phyloP scores from a whole-genome alignment of 352 stramenopile genomes.

The Globisporangium spiculum region DNA sequence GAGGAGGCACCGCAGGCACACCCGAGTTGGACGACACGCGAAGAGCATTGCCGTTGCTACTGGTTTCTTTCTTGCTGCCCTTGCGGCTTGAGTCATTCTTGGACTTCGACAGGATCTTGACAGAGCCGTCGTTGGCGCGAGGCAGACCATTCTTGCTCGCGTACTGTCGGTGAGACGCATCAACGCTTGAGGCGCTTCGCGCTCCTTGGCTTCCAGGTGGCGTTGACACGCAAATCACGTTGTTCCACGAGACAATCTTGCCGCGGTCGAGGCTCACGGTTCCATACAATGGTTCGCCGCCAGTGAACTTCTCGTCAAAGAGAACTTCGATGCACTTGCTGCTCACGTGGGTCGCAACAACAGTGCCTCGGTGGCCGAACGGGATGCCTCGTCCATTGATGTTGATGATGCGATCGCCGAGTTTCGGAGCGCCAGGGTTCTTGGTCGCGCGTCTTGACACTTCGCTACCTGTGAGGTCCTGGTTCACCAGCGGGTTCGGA shows the following conservation, averaged over 20 bases:
- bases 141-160: slow-evolving; percentile 15
- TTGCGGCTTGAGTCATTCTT: background rate
- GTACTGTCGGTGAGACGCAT: slow-evolving; percentile 12
- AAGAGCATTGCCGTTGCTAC: background rate
- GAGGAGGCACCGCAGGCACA: background rate
- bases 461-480: slow-evolving; percentile 72
- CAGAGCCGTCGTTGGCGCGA: slow-evolving; percentile 9
- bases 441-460: slow-evolving; percentile 53
- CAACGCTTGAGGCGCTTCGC: slow-evolving; percentile 2
- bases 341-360: slow-evolving; percentile 96
- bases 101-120: slow-evolving; percentile 13
- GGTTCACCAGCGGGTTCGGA: slow-evolving; percentile 72
- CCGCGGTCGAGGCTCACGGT: slow-evolving; percentile 93
- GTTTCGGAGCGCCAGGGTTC: slow-evolving; percentile 73
- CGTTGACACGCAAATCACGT: slow-evolving; percentile 67
- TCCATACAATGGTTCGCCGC: slow-evolving; percentile 94
- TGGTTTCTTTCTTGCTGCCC: background rate
- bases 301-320: slow-evolving; percentile 96
- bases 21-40: slow-evolving; percentile 13
- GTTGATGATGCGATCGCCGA: slow-evolving; percentile 98
- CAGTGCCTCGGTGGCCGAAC: slow-evolving; percentile 96
- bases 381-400: slow-evolving; percentile 93
- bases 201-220: slow-evolving; percentile 20
- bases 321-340: slow-evolving; percentile 98
- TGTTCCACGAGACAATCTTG: slow-evolving; percentile 94